Conservation (phyloP, 805 yeast genomes). For the Wickerhamiella cacticola region DNA sequence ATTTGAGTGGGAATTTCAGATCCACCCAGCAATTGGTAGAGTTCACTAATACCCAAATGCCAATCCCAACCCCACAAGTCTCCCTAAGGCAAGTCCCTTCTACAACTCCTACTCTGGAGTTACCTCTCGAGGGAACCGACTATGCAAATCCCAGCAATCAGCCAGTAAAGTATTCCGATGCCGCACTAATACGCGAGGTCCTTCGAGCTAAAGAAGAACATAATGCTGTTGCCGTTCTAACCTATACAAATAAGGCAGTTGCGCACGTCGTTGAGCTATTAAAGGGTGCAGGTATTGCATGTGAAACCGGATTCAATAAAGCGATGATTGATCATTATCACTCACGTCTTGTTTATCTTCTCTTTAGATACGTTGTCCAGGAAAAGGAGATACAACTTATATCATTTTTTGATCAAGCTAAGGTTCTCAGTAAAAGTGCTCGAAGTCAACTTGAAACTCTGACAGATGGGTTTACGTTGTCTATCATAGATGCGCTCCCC, state of each 20-base stretch:
- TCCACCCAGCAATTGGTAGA: constrained; percentile 58
- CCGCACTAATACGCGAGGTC: not conserved
- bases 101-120: too few species aligned
- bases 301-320: not conserved
- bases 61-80: not conserved
- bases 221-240: not conserved
- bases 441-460: not conserved
- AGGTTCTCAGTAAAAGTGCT: not conserved
- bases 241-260: constrained; percentile 2
- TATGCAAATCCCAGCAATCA: too few species aligned
- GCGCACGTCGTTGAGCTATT: not conserved
- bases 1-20: constrained; percentile 62
- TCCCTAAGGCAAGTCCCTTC: too few species aligned
- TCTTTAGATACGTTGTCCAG: not conserved
- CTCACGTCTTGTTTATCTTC: not conserved
- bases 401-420: constrained; percentile 26
- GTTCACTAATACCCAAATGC: constrained; percentile 39
- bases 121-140: too few species aligned
- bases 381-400: not conserved
- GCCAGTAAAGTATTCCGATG: too few species aligned
- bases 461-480: not conserved
- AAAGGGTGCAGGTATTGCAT: not conserved
- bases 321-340: not conserved
- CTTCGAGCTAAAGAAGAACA: not conserved
- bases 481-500: not conserved